Percentiles rank a stretch among this genome's conserved stretches.
Evolutionary conservation across 164 flowering plant species (phyloP).

Genomic region (Aristolochia contorta): DNA sequence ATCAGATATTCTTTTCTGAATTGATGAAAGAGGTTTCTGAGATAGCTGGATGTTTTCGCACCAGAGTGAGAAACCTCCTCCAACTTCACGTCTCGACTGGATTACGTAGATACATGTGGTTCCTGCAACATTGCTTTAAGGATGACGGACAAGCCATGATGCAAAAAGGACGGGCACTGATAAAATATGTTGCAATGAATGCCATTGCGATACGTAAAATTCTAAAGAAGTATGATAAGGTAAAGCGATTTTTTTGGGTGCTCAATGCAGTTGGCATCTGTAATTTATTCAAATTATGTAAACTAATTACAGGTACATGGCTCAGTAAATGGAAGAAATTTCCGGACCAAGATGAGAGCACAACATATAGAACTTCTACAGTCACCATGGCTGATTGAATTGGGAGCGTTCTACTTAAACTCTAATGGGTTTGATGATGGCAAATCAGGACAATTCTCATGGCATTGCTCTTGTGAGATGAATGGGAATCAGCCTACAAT

Average conservation of each 20-base stretch:
- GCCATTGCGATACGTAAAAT: conserved; percentile 83
- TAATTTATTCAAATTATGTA: neutral
- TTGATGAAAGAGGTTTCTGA: conserved; percentile 71
- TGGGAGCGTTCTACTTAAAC: conserved; percentile 74
- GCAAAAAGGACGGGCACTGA: conserved; percentile 50
- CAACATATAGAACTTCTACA: conserved; percentile 74
- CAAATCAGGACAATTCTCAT: conserved; percentile 15
- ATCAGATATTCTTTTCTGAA: conserved; percentile 74
- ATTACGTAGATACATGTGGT: conserved; percentile 37
- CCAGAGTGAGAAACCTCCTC: conserved; percentile 60
- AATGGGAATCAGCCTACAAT: conserved; percentile 29
- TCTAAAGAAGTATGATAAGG: conserved; percentile 92
- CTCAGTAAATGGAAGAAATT: conserved; percentile 66
- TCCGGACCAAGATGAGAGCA: conserved; percentile 53
- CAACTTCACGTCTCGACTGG: conserved; percentile 53
- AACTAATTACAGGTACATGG: conserved; percentile 48
- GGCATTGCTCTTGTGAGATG: conserved; percentile 44
- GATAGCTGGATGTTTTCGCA: conserved; percentile 63
- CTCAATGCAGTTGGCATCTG: neutral
- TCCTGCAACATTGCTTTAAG: conserved; percentile 42
- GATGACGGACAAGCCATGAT: conserved; percentile 34
- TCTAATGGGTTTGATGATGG: conserved; percentile 25
- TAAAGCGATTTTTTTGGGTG: conserved; percentile 12
- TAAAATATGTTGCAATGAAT: conserved; percentile 72
- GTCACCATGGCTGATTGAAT: conserved; percentile 86